phyloP scores from a whole-genome alignment of 2,329 filamentous ascomycete genomes.

The Hymenoscyphus repandus region DNA sequence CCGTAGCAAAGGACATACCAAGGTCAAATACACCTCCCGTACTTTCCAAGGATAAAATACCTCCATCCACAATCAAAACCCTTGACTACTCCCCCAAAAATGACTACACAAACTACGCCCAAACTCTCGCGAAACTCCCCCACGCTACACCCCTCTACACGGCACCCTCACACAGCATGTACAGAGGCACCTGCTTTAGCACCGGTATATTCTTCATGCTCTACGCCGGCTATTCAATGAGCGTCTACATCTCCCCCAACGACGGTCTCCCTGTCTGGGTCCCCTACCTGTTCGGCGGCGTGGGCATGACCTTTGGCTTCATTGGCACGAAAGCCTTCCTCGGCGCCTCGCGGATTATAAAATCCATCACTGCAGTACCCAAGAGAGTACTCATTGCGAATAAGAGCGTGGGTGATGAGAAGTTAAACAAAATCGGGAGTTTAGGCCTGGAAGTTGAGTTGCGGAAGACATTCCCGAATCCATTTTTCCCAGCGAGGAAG shows the following conservation, averaged over 20 bases:
- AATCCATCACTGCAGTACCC: slow-evolving; percentile 30
- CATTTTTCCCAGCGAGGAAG: slow-evolving; percentile 24
- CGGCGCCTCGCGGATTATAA: slow-evolving; percentile 53
- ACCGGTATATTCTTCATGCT: slow-evolving; percentile 48
- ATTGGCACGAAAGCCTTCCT: slow-evolving; percentile 56
- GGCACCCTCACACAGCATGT: slow-evolving; percentile 58
- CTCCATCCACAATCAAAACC: neutral
- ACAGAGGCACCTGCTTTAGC: slow-evolving; percentile 54
- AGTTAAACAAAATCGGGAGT: slow-evolving; percentile 3
- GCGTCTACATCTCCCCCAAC: slow-evolving; percentile 44
- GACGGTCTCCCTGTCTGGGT: slow-evolving; percentile 52
- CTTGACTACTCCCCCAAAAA: neutral
- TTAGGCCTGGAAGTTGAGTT: slow-evolving; percentile 48
- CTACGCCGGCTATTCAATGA: slow-evolving; percentile 47
- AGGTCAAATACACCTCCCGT: slow-evolving; percentile 1
- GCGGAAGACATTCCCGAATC: slow-evolving; percentile 27
- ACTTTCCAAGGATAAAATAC: neutral
- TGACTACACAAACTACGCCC: slow-evolving; percentile 42
- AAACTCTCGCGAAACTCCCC: slow-evolving; percentile 49
- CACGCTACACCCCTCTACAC: slow-evolving; percentile 58
- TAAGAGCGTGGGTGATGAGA: slow-evolving; percentile 11
- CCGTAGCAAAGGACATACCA: neutral
- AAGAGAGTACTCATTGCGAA: slow-evolving; percentile 10
- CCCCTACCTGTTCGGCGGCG: slow-evolving; percentile 48
- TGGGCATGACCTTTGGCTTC: slow-evolving; percentile 54